phyloP scores from a whole-genome alignment of 2,329 filamentous ascomycete genomes.

The Camillea tinctor region DNA sequence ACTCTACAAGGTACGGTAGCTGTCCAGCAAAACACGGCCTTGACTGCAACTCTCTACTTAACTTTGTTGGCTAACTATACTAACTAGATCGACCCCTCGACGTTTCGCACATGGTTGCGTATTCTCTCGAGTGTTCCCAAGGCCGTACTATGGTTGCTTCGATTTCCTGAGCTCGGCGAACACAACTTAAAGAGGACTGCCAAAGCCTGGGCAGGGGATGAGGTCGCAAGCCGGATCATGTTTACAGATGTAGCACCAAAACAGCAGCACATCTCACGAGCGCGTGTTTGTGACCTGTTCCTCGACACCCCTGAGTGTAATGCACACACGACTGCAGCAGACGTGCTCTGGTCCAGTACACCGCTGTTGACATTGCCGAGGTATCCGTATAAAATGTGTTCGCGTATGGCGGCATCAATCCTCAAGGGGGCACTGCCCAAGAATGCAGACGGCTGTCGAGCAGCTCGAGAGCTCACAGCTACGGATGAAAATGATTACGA shows the following conservation, averaged over 20 bases:
- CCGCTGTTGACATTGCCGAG: conserved; percentile 86
- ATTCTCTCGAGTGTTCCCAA: conserved; percentile 85
- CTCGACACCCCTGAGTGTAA: conserved; percentile 98
- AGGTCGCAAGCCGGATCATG: conserved; percentile 81
- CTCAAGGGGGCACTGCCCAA: conserved; percentile 84
- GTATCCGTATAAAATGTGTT: conserved; percentile 98
- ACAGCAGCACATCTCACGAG: conserved; percentile 87
- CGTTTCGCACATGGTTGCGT: conserved; percentile 91
- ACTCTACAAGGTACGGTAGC: conserved; percentile 77
- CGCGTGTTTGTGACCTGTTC: conserved; percentile 89
- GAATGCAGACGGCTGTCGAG: conserved; percentile 61
- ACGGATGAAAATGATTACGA: conserved; percentile 81
- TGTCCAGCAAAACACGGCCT: background rate
- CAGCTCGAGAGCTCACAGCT: conserved; percentile 75
- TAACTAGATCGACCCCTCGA: conserved; percentile 86
- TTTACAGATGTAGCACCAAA: conserved; percentile 98
- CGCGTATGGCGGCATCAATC: conserved; percentile 94
- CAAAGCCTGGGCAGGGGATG: conserved; percentile 75
- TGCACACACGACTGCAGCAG: conserved; percentile 94
- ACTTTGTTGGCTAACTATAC: conserved; percentile 12
- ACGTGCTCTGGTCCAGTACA: conserved; percentile 94
- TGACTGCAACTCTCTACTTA: background rate
- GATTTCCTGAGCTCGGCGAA: conserved; percentile 92
- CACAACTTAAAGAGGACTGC: conserved; percentile 80
- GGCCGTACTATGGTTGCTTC: conserved; percentile 90